Evolutionary conservation across 257 asterid genomes (phyloP), one percentile per base, ranked within the genome.

Genomic region (Fraxinus pennsylvanica): DNA sequence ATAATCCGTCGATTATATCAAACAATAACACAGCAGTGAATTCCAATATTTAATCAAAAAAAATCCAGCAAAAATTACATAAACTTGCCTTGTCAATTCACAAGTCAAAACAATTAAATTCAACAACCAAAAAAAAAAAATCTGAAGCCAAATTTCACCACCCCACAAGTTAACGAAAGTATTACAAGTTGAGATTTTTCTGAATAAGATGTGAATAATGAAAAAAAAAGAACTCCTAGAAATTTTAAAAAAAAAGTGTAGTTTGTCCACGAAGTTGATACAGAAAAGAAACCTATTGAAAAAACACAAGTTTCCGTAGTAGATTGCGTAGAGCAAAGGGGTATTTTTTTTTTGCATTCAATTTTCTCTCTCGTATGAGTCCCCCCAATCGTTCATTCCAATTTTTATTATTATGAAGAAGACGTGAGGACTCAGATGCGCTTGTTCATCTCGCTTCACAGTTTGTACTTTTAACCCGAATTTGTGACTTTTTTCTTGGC

Each of bases 31-130:
- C 41, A 13, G 38, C 71, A 10, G 29, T 59, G 22, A 30, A n/a
- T 65, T 33, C 7, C 57, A 70, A 19, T 14, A 2, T 36, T 43
- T 25, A 3, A 29, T 50, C 61, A 67, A 41, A 39, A 45, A 80
- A 1, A 74, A 27, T 6, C 47, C 77, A 70, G 83, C 82, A 72
- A 54, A 59, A 76, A 57, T 47, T 54, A 73, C 66, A 29, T n/a
- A 72, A 33, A 75, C 66, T 71, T 10, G 61, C 59, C 54, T 19
- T 1, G 22, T 69, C 50, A 81, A 66, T 75, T 81, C 71, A 81
- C 43, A 81, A 72, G 33, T 70, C 25, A 39, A 38, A 78, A 8
- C 79, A 75, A 59, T 35, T 73, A 80, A 68, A 73, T 33, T 75
- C 85, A 76, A 57, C 47, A 50, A 66, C 47, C 71, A 22, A 63